Conservation (phyloP, 2,329 filamentous ascomycete species). For the Ceratocystis variospora region DNA sequence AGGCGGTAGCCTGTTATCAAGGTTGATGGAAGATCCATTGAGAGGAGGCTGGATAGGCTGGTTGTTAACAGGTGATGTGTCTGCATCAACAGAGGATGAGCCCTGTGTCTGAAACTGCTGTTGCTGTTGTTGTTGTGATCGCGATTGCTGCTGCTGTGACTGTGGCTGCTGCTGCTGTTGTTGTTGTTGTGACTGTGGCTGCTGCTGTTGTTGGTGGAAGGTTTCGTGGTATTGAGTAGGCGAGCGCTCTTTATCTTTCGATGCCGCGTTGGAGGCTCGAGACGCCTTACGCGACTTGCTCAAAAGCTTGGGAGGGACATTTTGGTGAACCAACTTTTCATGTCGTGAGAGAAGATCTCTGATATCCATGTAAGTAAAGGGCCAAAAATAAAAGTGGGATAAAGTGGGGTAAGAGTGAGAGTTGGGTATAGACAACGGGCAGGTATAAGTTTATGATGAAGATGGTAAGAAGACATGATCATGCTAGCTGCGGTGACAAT, state of each 20-base stretch:
- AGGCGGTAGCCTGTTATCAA: neutral
- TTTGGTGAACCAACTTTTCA: conserved; percentile 50
- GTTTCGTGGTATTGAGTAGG: conserved; percentile 3
- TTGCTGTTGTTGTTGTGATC: neutral
- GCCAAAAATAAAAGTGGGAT: neutral
- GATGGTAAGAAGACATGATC: neutral
- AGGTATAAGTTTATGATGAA: neutral
- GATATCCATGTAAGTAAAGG: conserved; percentile 44
- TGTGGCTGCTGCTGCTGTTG: conserved; percentile 4
- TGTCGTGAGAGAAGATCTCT: conserved; percentile 50
- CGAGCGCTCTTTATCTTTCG: conserved; percentile 4
- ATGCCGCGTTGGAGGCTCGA: conserved; percentile 25
- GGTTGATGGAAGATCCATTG: conserved; percentile 8
- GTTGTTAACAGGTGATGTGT: neutral
- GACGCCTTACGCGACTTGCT: conserved; percentile 36
- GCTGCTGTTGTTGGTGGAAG: too few relatives aligned
- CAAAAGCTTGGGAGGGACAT: conserved; percentile 24
- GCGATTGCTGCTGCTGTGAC: neutral
- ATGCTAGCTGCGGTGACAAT: neutral
- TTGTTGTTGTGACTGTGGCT: too few relatives aligned
- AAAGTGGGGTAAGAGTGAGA: neutral
- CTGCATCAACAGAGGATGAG: neutral
- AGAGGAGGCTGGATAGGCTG: neutral
- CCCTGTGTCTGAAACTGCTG: conserved; percentile 3
- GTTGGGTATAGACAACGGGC: neutral